phyloP scores from a whole-genome alignment of 805 yeast species.

The Myxozyma neotropica region DNA sequence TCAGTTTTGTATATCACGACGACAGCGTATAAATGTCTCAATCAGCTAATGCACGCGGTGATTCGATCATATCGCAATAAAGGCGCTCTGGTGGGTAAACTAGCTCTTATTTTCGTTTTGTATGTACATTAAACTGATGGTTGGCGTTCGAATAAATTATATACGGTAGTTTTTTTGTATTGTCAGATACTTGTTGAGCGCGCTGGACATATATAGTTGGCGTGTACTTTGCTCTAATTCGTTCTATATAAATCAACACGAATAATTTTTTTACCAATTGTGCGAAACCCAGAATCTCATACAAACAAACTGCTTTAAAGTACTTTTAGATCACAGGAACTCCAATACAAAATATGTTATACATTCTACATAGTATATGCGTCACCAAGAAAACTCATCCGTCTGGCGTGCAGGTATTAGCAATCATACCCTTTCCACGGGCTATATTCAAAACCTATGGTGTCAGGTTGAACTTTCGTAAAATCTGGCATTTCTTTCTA shows the following conservation, averaged over 20 bases:
- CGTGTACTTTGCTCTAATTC: no score
- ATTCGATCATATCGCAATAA: not conserved
- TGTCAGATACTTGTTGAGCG: no score
- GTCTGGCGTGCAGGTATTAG: not conserved
- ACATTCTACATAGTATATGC: not conserved
- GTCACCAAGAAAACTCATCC: not conserved
- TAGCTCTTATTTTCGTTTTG: not conserved
- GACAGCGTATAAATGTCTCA: slow-evolving; percentile 45
- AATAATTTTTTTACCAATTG: no score
- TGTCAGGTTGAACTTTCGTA: slow-evolving; percentile 33
- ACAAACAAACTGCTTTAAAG: not conserved
- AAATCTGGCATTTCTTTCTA: slow-evolving; percentile 59
- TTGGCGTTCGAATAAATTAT: not conserved
- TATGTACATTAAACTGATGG: not conserved
- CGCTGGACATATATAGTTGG: no score
- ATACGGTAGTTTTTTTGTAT: no score
- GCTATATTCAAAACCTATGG: not conserved
- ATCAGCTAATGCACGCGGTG: not conserved
- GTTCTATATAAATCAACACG: no score
- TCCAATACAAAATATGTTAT: slow-evolving; percentile 5
- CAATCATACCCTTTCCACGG: not conserved
- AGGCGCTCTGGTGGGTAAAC: not conserved
- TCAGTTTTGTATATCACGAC: slow-evolving; percentile 61
- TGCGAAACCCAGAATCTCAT: not conserved
- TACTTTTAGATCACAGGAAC: slow-evolving; percentile 4